These are phyloP conservation scores for Curvularia spicifera DNA, from an alignment of 2,329 filamentous ascomycete species.

Conservation along the genomic window DNA sequence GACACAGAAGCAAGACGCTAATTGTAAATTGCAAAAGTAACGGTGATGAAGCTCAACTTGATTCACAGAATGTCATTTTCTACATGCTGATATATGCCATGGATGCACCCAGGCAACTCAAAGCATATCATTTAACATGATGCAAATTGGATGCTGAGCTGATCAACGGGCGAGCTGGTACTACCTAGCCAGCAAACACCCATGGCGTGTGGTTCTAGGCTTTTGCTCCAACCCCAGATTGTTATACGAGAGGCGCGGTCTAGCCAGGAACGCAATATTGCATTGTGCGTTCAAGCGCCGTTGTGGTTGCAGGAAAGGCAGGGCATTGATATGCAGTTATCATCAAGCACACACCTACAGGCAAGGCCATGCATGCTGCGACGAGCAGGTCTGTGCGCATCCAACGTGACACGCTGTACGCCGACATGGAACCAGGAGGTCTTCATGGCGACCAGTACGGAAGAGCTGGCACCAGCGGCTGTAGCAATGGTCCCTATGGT, in stretches of 20 bases:
- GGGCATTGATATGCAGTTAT: not conserved
- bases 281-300: not conserved
- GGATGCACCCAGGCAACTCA: not conserved
- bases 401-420: not conserved
- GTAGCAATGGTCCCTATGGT: not conserved
- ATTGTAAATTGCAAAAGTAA: not conserved
- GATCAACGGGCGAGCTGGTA: conserved; percentile 10
- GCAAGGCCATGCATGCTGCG: not conserved
- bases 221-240: not conserved
- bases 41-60: not conserved
- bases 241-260: not conserved
- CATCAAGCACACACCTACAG: not conserved
- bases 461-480: not conserved
- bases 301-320: not conserved
- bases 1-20: not conserved
- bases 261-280: not conserved
- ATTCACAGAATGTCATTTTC: not conserved
- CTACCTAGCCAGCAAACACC: not conserved
- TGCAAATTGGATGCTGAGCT: not conserved
- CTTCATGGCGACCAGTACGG: not conserved
- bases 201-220: not conserved
- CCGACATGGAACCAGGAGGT: not conserved
- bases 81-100: not conserved
- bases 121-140: not conserved
- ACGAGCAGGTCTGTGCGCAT: not conserved